Base-by-base conservation (phyloP, 1,284 basidiomycete genomes). In the Coniferiporia sulphurascens region DNA sequence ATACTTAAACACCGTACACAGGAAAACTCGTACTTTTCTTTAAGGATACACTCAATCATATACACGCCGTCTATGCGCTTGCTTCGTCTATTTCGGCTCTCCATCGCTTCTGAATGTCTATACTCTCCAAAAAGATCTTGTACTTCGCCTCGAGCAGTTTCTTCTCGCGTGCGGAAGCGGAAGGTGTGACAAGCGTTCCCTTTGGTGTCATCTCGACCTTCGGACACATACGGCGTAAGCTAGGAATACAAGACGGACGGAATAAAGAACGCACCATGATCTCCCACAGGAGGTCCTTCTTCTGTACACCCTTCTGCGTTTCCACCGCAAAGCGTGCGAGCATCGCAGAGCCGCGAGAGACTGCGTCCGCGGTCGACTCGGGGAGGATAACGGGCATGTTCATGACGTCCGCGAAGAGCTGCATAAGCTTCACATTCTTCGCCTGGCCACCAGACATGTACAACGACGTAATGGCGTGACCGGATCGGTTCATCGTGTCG, bases 391-490 rank as follows among this genome's bases (percentile, higher is more conserved):
- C 86, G 2, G 91, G 89, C 74, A 96, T 83, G 51, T 77, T 76
- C 70, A 94, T 95, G 19, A 87, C 85, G 66, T 97, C 85, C 4
- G 96, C 93, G 63, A 99, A 84, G 45, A 98, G 83, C 68, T 86
- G 82, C 92, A 97, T 95, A 62, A 97, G 80, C 45, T 82, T 76
- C 35, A 70, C 68, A 73, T 96, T 97, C 76, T 89, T 91, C 27
- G 91, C 91, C 74, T 97, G 93, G n/a, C 92, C 89, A 52, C 92
- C 92, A 44, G 85, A 89, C 85, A 99, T 91, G 78, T 95, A 98
- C 71, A 99, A 89, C 35, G 86, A 84, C 58, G 83, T 82, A 68
- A 99, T 90, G 36, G 78, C 70, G 74, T 99, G 96, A 0, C 96
- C 96, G 44, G 86, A 82, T 15, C 69, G 72, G 74, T 98, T 98